Evolutionary conservation across 805 yeast species (phyloP).

Genomic region (Suhomyces kilbournensis): DNA sequence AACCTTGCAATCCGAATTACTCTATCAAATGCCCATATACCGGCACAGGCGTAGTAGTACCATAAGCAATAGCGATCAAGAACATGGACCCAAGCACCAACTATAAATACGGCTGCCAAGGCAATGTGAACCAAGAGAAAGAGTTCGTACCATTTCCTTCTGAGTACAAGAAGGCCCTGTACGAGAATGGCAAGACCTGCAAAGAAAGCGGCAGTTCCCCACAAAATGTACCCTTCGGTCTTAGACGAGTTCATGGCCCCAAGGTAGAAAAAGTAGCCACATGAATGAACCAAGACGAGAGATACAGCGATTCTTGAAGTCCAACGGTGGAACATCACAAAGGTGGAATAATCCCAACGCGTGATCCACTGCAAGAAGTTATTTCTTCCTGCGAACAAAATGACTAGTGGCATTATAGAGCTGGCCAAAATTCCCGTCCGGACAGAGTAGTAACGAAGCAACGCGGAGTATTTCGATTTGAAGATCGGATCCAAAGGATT

Average conservation of each 20-base stretch:
- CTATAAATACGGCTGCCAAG: constrained; percentile 18
- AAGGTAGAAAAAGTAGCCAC: constrained; percentile 3
- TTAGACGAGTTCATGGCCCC: constrained; percentile 11
- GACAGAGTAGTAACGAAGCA: constrained; percentile 18
- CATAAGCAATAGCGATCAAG: constrained; percentile 9
- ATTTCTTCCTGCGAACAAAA: constrained; percentile 35
- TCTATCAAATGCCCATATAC: constrained; percentile 25
- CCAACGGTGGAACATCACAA: constrained; percentile 58
- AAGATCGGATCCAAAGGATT: constrained; percentile 26
- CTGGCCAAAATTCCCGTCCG: constrained; percentile 23
- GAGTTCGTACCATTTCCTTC: constrained; percentile 21
- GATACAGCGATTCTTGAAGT: constrained; percentile 44
- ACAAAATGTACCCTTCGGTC: constrained; percentile 16
- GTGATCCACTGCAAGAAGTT: constrained; percentile 38
- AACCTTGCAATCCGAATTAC: constrained; percentile 18
- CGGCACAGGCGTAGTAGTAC: constrained; percentile 17
- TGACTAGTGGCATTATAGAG: constrained; percentile 29
- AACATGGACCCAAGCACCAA: constrained; percentile 19
- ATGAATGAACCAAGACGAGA: constrained; percentile 43
- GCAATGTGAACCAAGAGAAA: constrained; percentile 21
- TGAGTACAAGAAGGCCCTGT: constrained; percentile 18
- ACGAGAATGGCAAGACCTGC: constrained; percentile 15
- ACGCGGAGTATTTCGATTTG: constrained; percentile 14
- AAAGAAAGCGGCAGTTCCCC: constrained; percentile 19
- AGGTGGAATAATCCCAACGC: constrained; percentile 44